Percentiles rank a stretch among this genome's conserved stretches.
Evolutionary conservation across 805 yeast genomes (phyloP).

Genomic region (Monosporozyma aquatica): DNA sequence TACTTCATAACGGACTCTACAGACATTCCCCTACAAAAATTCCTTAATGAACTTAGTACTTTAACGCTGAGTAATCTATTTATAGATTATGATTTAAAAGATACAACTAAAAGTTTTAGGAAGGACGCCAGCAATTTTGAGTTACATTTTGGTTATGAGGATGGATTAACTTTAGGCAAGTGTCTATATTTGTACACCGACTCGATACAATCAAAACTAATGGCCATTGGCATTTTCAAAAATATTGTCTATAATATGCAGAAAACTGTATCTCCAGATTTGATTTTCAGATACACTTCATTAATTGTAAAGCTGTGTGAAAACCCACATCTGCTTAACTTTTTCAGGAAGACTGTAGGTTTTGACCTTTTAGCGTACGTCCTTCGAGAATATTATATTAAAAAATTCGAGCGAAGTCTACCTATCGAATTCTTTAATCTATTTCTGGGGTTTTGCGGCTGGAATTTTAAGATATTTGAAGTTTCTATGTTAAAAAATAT

Average conservation of each 20-base stretch:
- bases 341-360: slow-evolving; percentile 18
- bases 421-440: slow-evolving; percentile 39
- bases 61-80: slow-evolving; percentile 2
- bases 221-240: slow-evolving; percentile 13
- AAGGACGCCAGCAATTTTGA: slow-evolving; percentile 7
- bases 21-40: neutral
- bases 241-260: slow-evolving; percentile 13
- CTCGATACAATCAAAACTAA: slow-evolving; percentile 13
- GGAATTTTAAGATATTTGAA: slow-evolving; percentile 39
- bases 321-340: slow-evolving; percentile 9
- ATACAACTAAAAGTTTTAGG: slow-evolving; percentile 9
- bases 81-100: slow-evolving; percentile 7
- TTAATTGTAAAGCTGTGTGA: slow-evolving; percentile 16
- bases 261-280: slow-evolving; percentile 7
- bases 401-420: slow-evolving; percentile 21
- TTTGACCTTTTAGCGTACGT: slow-evolving; percentile 17
- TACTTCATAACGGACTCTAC: neutral
- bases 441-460: slow-evolving; percentile 48
- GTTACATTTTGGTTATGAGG: slow-evolving; percentile 9
- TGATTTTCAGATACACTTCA: slow-evolving; percentile 10
- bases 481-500: slow-evolving; percentile 52
- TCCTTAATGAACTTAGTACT: neutral
- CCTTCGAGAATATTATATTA: slow-evolving; percentile 9
- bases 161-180: slow-evolving; percentile 9
- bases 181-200: slow-evolving; percentile 14